A percentile compares a stretch with the other conserved stretches of the same genome.
Evolutionary conservation across 768 basidiomycete genomes (phyloP).

Genomic region (Termitomyces titanicus): DNA sequence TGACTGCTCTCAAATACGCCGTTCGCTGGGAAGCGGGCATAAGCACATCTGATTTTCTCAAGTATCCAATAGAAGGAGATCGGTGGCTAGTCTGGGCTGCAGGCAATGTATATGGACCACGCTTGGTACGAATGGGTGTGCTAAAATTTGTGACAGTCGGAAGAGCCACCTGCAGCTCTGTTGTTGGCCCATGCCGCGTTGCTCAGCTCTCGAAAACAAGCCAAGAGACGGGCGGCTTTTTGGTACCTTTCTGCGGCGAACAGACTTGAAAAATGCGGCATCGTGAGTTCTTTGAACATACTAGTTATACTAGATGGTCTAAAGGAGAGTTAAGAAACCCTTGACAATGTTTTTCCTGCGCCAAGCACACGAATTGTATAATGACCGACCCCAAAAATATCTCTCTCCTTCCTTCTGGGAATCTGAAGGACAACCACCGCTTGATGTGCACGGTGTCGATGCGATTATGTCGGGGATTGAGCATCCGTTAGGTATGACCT

Average conservation of each 20-base stretch:
- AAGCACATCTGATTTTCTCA: conserved; percentile 51
- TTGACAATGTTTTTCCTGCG: conserved; percentile 80
- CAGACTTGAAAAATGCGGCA: conserved; percentile 77
- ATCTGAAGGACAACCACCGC: conserved; percentile 50
- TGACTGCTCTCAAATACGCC: conserved; percentile 65
- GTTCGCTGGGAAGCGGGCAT: conserved; percentile 79
- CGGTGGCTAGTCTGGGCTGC: conserved; percentile 87
- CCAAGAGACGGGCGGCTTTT: conserved; percentile 63
- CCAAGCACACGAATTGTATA: conserved; percentile 64
- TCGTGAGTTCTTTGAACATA: conserved; percentile 49
- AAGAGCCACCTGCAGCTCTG: conserved; percentile 79
- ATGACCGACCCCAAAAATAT: conserved; percentile 43
- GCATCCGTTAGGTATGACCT: conserved; percentile 64
- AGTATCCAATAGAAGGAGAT: conserved; percentile 64
- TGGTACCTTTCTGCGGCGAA: conserved; percentile 80
- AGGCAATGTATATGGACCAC: conserved; percentile 52
- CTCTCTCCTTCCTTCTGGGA: conserved; percentile 84
- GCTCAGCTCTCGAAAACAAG: conserved; percentile 54
- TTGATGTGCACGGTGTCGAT: conserved; percentile 45
- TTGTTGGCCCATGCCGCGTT: conserved; percentile 78
- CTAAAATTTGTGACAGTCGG: conserved; percentile 52
- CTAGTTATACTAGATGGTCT: neutral
- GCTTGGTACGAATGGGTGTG: neutral
- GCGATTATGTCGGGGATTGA: conserved; percentile 71
- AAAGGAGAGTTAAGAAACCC: conserved; percentile 58